Percentiles rank a stretch among this genome's conserved stretches.
Evolutionary conservation across 805 yeast genomes (phyloP).

Genomic region (Wickerhamomyces xylosicus): DNA sequence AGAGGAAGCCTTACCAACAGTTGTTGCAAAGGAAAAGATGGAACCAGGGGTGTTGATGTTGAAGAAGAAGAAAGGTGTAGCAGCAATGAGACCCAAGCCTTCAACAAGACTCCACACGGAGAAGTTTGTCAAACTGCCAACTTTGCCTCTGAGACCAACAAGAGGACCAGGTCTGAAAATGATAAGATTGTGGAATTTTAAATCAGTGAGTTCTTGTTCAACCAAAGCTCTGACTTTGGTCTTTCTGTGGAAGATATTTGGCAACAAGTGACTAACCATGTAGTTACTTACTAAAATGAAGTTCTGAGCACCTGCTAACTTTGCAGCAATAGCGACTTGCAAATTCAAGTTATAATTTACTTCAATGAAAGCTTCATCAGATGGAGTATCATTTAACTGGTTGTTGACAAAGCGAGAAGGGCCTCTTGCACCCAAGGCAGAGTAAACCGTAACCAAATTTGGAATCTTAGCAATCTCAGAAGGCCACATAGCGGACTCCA

Average conservation of each 20-base stretch:
- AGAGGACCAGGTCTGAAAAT: constrained; percentile 9
- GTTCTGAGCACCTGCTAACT: constrained; percentile 4
- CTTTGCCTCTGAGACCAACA: constrained; percentile 9
- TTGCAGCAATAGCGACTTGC: constrained; percentile 10
- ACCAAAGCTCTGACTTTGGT: constrained; percentile 6
- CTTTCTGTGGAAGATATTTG: constrained; percentile 4
- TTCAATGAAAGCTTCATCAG: constrained; percentile 4
- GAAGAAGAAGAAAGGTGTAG: neutral
- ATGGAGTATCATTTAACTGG: neutral
- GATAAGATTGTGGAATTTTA: constrained; percentile 5
- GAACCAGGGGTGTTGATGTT: neutral
- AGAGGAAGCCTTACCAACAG: neutral
- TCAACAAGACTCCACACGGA: constrained; percentile 7
- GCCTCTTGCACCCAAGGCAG: constrained; percentile 9
- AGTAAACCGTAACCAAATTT: constrained; percentile 7
- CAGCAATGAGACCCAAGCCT: constrained; percentile 1
- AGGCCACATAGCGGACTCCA: constrained; percentile 8
- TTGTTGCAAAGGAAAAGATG: neutral
- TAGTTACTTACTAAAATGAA: constrained; percentile 7
- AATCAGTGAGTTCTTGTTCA: constrained; percentile 5
- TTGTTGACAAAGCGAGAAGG: constrained; percentile 1
- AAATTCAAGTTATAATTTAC: constrained; percentile 8
- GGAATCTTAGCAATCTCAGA: constrained; percentile 5
- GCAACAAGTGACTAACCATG: constrained; percentile 3
- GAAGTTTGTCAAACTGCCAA: constrained; percentile 4